phyloP scores from a whole-genome alignment of 1,284 basidiomycete genomes.

The Ceratobasidium sp. region DNA sequence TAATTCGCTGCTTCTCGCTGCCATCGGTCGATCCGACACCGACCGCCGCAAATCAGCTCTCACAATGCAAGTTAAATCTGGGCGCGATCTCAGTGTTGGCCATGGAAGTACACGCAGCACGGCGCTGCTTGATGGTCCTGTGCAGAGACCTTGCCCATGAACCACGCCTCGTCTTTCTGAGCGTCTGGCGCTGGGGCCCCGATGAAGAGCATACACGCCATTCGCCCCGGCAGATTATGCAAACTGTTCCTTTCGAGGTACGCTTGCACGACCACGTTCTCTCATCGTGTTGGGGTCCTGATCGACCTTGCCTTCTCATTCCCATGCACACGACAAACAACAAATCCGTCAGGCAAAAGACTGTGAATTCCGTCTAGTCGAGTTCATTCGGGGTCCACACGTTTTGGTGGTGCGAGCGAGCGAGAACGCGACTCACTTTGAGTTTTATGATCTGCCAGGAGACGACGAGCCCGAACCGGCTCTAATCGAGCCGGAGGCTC shows the following conservation, averaged over 20 bases:
- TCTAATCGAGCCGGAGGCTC: constrained; percentile 38
- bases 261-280: constrained; percentile 28
- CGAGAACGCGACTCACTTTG: constrained; percentile 36
- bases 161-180: constrained; percentile 5
- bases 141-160: constrained; percentile 20
- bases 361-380: constrained; percentile 35
- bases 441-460: constrained; percentile 40
- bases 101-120: constrained; percentile 20
- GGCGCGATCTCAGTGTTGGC: constrained; percentile 18
- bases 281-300: constrained; percentile 29
- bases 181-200: constrained; percentile 32
- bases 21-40: constrained; percentile 6
- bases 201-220: constrained; percentile 22
- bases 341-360: constrained; percentile 26
- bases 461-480: neutral
- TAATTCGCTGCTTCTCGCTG: neutral
- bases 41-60: neutral
- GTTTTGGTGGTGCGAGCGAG: constrained; percentile 40
- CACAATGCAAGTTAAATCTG: constrained; percentile 32
- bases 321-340: neutral
- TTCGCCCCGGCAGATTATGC: constrained; percentile 27
- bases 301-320: constrained; percentile 22
- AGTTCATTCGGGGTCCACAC: constrained; percentile 34
- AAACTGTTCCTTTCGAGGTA: constrained; percentile 33
- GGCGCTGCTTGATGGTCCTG: constrained; percentile 31